These are phyloP conservation scores for Colletotrichum euphorbiae DNA, from an alignment of 2,329 filamentous ascomycete genomes.

Conservation along the genomic window DNA sequence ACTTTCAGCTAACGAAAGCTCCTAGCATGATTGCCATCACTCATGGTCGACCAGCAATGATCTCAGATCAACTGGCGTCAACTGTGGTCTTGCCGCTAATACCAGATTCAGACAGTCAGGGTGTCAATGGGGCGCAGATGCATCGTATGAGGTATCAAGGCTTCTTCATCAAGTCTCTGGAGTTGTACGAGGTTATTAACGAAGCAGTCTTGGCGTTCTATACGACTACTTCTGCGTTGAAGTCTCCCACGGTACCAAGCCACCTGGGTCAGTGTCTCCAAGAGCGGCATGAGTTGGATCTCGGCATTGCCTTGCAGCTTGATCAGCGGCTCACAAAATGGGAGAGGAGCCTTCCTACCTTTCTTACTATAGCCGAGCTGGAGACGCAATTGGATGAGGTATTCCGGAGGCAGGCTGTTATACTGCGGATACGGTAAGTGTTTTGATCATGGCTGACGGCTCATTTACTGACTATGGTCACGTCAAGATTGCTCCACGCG, in stretches of 20 bases:
- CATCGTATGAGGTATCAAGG: constrained; percentile 35
- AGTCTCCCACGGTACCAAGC: background rate
- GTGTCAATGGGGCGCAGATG: background rate
- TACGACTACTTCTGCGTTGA: constrained; percentile 23
- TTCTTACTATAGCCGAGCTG: constrained; percentile 42
- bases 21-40: constrained; percentile 51
- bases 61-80: constrained; percentile 45
- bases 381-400: constrained; percentile 43
- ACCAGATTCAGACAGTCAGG: constrained; percentile 1
- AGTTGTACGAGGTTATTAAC: constrained; percentile 53
- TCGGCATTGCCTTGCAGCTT: constrained; percentile 48
- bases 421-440: constrained; percentile 49
- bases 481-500: constrained; percentile 48
- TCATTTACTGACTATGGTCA: background rate
- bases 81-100: constrained; percentile 46
- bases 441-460: too few species aligned
- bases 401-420: constrained; percentile 47
- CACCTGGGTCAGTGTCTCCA: background rate
- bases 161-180: constrained; percentile 51
- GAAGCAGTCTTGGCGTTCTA: constrained; percentile 47
- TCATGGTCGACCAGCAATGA: constrained; percentile 51
- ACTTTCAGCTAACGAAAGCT: background rate
- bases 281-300: constrained; percentile 39
- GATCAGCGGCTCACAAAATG: constrained; percentile 49
- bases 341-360: constrained; percentile 46